Evolutionary conservation across 495 filamentous ascomycete species (phyloP), one percentile per base, ranked within the genome.

Genomic region (Neurospora sp.): DNA sequence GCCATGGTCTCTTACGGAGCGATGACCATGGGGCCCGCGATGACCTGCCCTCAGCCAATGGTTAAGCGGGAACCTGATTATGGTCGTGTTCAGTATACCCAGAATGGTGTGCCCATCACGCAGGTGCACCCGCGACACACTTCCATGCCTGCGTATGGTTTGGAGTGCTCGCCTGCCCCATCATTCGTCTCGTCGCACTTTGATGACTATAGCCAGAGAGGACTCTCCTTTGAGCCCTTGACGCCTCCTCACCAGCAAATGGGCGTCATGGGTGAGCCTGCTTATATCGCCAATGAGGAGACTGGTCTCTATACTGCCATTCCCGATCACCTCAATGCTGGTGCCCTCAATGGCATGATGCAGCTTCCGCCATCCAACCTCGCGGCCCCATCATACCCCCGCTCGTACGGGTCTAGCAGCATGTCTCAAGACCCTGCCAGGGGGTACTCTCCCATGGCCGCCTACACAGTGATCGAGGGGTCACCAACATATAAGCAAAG

Each of bases 401-500:
- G 94, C 44, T 86, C 88, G 46, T 97, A 91, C 76, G 88, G 89
- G 18, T 80, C 87, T 37, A 92, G 90, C 77, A 96, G 92, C 77
- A 65, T 65, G 27, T 65, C 53, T 18, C 53, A 65, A 14, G 53
- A 35, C 1, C 27, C 5, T 35, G 22, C 53, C 2, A 65, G 53
- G 18, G 27, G 6, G 12, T 65, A 65, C 27, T 65, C 53, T 35
- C 53, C 53, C 27, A 65, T 65, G 53, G 53, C 53, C 53, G 90
- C 94, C 71, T 99, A 97, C 85, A 95, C 94, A 16, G 93, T 97
- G 61, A 94, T 99, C 76, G 96, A 99, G 84, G 96, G 96, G 27
- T 99, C 96, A 7, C 96, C 96, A 35, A 97, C 95, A 12, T 99
- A 99, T 85, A 99, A 99, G 87, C 96, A 98, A 84, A 89, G 96